Evolutionary conservation across 1,284 basidiomycete genomes (phyloP), one percentile per base, ranked within the genome.

Genomic region (Psilocybe mexicana): DNA sequence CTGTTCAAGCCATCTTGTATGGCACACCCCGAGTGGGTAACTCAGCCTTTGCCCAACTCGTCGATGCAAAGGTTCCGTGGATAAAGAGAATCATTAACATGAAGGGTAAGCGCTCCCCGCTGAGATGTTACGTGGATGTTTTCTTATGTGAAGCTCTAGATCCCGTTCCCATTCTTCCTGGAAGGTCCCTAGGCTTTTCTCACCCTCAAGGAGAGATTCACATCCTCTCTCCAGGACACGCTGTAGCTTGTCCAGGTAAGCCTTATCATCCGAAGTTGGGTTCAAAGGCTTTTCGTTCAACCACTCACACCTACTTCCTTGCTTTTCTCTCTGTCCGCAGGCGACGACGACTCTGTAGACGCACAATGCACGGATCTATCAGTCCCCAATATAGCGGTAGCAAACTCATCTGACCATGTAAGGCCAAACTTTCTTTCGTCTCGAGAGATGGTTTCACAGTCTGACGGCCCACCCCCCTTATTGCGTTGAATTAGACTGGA

Each of bases 11-110:
- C 3, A 70, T 79, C 50, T 81, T 80, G n/a, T 84, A 75, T 60
- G 81, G 80, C 1, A 79, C 74, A n/a, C 81, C 80, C 43, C 76
- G 81, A 48, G 77, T 80, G 11, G 77, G 79, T 8, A 77, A 77
- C 59, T 38, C 65, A 1, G 71, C 66, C 38, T 79, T 72, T 62
- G 78, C 73, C 4, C 30, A 62, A 11, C 72, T 76, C 44, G 72
- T 81, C 50, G 76, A 80, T 60, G 66, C 69, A 2, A 72, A 73
- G 63, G 76, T 76, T 10, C 64, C 73, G 0, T 69, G 79, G 57
- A 77, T 81, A 61, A 74, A 66, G 56, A 75, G 80, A 23, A 70
- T 83, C 47, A 81, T 80, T 62, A 81, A 83, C 54, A 57, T 71
- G 63, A 67, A 64, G 60, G 72, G 70, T 70, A 52, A 46, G 48